Percentiles rank a stretch among this genome's conserved stretches.
phyloP scores from a whole-genome alignment of 2,329 filamentous ascomycete genomes.

The Ophiocordyceps camponoti-leonardi region DNA sequence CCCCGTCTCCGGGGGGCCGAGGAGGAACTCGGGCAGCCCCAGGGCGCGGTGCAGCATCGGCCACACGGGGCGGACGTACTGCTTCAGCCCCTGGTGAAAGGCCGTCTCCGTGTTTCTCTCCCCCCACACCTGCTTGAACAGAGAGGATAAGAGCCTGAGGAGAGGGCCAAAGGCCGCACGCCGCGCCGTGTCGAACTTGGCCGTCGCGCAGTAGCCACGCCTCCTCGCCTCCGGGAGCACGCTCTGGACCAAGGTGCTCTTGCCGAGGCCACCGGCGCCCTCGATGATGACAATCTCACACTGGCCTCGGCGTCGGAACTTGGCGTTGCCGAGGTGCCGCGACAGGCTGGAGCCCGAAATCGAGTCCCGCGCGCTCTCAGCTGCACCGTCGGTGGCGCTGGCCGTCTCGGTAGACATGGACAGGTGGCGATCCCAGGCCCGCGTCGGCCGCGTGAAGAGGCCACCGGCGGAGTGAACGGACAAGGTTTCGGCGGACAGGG shows the following conservation, averaged over 20 bases:
- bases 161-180: conserved; percentile 45
- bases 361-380: conserved; percentile 17
- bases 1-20: conserved; percentile 28
- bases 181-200: conserved; percentile 47
- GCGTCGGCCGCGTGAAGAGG: conserved; percentile 18
- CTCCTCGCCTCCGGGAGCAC: conserved; percentile 42
- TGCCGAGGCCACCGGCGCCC: conserved; percentile 45
- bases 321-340: conserved; percentile 35
- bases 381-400: conserved; percentile 26
- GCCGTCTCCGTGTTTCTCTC: conserved; percentile 47
- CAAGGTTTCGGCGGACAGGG: conserved; percentile 25
- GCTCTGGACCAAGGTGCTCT: conserved; percentile 46
- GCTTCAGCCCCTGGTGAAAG: conserved; percentile 43
- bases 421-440: conserved; percentile 34
- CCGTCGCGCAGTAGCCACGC: conserved; percentile 46
- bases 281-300: conserved; percentile 47
- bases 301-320: conserved; percentile 43
- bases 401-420: conserved; percentile 31
- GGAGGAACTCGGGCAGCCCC: conserved; percentile 52
- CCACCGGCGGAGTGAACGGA: conserved; percentile 26
- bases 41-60: conserved; percentile 43
- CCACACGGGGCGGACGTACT: conserved; percentile 47
- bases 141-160: conserved; percentile 44
- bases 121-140: conserved; percentile 52
- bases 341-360: conserved; percentile 29